Evolutionary conservation across 2,329 filamentous ascomycete genomes (phyloP), one percentile per base, ranked within the genome.

Genomic region (Penicillium sp.): DNA sequence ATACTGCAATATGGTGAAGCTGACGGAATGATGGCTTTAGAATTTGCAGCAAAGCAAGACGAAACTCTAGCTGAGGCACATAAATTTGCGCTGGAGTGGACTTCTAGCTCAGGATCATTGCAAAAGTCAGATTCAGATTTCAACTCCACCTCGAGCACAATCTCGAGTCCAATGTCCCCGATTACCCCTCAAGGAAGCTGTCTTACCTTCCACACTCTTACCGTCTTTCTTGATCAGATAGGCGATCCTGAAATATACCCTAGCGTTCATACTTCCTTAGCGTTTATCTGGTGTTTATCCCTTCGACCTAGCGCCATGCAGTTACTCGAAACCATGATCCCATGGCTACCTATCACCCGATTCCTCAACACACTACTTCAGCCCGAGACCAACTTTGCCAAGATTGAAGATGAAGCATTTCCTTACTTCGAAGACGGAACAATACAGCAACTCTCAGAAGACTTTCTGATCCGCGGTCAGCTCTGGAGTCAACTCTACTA

Each of bases 381-480:
- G 18, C 73, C 68, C 26, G 72, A 75, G 15, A 65, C 68, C 1
- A 66, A 67, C 55, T 70, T 68, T 59, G 59, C 56, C 35, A 69
- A 61, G 59, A 75, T 75, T 58, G 74, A 76, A 56, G 56, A 65
- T 55, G 54, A 68, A 37, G 54, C 67, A 0, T 82, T 84, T 57
- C 78, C 80, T 20, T 54, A 62, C 33, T 62, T 69, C 31, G 71
- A 76, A n/a, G 69, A 74, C 51, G 71, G 62, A 2, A 71, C 75
- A 18, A 70, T 69, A 6, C 65, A 75, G 9, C 82, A 84, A 48
- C 63, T 87, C 1, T 79, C 82, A 0, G 85, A 87, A 59, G 85
- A 87, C 58, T 85, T 82, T 58, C 64, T 79, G 1, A 79, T 86
- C 7, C 77, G 82, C 23, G 85, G 84, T 1, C 74, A 82, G 54